These are phyloP conservation scores for Fusarium sp. DNA, from an alignment of 2,329 filamentous ascomycete genomes.

Conservation along the genomic window DNA sequence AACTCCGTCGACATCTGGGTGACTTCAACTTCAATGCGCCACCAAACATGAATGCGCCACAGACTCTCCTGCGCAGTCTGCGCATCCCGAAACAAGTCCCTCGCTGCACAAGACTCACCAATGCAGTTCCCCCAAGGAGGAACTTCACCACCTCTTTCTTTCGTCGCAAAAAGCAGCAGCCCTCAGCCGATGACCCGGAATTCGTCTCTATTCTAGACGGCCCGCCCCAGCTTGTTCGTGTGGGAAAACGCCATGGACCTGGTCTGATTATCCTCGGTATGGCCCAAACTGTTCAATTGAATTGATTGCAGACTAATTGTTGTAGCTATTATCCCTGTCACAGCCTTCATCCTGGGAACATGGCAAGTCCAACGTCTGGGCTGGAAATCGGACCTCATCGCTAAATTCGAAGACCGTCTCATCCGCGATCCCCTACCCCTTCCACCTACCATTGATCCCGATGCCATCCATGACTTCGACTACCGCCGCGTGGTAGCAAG, in stretches of 20 bases:
- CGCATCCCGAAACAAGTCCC: conserved; percentile 30
- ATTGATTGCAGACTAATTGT: neutral
- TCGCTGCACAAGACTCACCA: conserved; percentile 23
- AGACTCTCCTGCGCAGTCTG: conserved; percentile 45
- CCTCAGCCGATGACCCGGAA: conserved; percentile 76
- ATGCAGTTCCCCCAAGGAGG: conserved; percentile 18
- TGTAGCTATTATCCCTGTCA: conserved; percentile 85
- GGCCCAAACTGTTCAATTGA: neutral
- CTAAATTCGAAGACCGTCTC: conserved; percentile 91
- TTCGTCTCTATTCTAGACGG: conserved; percentile 91
- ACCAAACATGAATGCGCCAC: conserved; percentile 46
- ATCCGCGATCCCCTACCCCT: conserved; percentile 87
- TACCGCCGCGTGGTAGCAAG: conserved; percentile 84
- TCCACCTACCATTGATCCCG: conserved; percentile 83
- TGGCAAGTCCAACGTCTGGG: conserved; percentile 95
- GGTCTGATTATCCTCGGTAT: conserved; percentile 82
- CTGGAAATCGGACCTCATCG: conserved; percentile 94
- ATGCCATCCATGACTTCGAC: conserved; percentile 89
- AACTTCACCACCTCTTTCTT: conserved; percentile 38
- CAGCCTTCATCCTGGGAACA: conserved; percentile 88
- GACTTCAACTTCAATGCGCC: conserved; percentile 22
- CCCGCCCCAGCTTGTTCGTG: conserved; percentile 82
- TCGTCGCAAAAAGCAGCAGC: conserved; percentile 58
- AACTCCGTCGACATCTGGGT: conserved; percentile 1
- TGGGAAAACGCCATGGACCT: conserved; percentile 78